phyloP scores from a whole-genome alignment of 208 protist species.

The Trypanosoma platydactyli region DNA sequence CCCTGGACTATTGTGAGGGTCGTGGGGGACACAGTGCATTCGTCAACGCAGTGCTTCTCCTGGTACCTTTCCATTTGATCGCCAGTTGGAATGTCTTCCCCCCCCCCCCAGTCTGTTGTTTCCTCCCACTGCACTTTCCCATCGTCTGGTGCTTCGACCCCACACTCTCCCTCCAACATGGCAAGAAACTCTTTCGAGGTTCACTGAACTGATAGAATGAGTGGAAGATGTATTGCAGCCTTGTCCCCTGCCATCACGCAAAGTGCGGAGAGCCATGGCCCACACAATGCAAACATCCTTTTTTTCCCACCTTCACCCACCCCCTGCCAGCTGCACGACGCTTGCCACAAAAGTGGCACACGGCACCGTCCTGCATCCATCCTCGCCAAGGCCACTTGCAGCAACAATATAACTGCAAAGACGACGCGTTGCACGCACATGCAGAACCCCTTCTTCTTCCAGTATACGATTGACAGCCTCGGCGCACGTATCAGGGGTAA shows the following conservation, averaged over 20 bases:
- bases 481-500: constrained; percentile 38
- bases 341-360: constrained; percentile 16
- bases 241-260: not conserved
- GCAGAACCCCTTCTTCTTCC: constrained; percentile 37
- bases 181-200: constrained; percentile 1
- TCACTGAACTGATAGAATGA: not conserved
- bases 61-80: too few relatives aligned
- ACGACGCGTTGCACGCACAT: constrained; percentile 28
- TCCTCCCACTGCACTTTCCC: too few relatives aligned
- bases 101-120: too few relatives aligned
- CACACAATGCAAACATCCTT: not conserved
- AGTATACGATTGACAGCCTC: constrained; percentile 67
- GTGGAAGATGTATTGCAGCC: not conserved
- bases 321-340: constrained; percentile 5
- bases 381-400: not conserved
- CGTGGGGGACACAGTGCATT: not conserved
- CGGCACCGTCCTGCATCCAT: not conserved
- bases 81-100: too few relatives aligned
- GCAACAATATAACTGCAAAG: constrained; percentile 25
- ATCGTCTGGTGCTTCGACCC: too few relatives aligned
- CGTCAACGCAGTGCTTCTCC: too few relatives aligned
- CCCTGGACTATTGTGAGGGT: not conserved
- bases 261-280: not conserved
- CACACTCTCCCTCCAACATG: not conserved
- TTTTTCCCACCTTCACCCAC: not conserved